phyloP scores from a whole-genome alignment of 2,329 filamentous ascomycete genomes.

The Colletotrichum theobromicola region DNA sequence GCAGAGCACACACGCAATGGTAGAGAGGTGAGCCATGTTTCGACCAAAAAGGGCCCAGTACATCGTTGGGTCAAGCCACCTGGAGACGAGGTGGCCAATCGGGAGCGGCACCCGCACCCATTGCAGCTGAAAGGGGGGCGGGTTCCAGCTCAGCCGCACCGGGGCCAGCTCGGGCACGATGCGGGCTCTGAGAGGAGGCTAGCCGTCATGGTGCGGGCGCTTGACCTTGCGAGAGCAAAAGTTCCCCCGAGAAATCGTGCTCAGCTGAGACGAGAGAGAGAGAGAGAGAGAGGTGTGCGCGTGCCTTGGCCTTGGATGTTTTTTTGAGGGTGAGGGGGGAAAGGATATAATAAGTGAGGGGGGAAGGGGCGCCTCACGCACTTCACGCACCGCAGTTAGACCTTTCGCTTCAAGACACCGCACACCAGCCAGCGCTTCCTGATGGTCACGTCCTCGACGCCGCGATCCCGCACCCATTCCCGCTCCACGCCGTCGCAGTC shows the following conservation, averaged over 20 bases:
- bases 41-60: background rate
- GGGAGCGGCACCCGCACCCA: background rate
- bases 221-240: background rate
- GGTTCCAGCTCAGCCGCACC: constrained; percentile 10
- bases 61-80: background rate
- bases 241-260: background rate
- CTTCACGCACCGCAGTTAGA: background rate
- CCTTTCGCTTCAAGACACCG: constrained; percentile 50
- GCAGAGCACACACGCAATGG: background rate
- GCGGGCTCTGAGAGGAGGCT: background rate
- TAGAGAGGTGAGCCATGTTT: background rate
- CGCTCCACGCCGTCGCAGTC: constrained; percentile 69
- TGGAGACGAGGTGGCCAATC: background rate
- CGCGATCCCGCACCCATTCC: constrained; percentile 65
- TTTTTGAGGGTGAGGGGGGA: background rate
- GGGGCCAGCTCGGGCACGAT: background rate
- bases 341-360: background rate
- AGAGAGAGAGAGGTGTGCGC: background rate
- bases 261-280: background rate
- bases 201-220: background rate
- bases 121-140: background rate
- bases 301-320: background rate
- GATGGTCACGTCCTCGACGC: constrained; percentile 63
- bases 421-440: constrained; percentile 76
- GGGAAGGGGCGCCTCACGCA: background rate